Conservation (phyloP, 2,329 filamentous ascomycete genomes). For the Plectosphaerella sp. region DNA sequence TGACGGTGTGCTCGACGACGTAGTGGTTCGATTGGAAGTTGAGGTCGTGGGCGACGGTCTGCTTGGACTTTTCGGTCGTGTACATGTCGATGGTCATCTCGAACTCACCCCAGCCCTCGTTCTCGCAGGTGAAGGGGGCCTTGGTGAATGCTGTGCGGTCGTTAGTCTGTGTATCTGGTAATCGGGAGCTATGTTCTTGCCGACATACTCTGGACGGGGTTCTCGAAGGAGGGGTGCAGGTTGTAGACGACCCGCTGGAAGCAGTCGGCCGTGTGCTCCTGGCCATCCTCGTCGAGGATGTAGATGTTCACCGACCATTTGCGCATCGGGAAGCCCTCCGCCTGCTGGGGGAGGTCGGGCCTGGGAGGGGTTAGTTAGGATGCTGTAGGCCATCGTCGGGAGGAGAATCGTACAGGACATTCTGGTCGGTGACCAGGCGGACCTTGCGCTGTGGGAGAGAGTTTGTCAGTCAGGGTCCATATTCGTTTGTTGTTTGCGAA, state of each 20-base stretch:
- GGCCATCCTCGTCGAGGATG: constrained; percentile 79
- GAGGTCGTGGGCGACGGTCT: constrained; percentile 78
- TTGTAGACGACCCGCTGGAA: constrained; percentile 93
- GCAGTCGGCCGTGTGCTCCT: constrained; percentile 74
- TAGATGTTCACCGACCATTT: constrained; percentile 86
- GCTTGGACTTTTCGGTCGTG: constrained; percentile 82
- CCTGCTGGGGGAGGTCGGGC: constrained; percentile 67
- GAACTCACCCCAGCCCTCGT: constrained; percentile 98
- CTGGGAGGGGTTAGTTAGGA: constrained; percentile 37
- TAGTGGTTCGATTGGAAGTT: constrained; percentile 84
- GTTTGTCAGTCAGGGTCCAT: too few relatives aligned
- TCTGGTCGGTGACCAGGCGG: constrained; percentile 90
- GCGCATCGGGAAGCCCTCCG: constrained; percentile 88
- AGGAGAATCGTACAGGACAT: constrained; percentile 62
- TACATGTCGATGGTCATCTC: constrained; percentile 85
- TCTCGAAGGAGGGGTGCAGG: constrained; percentile 89
- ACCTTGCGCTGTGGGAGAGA: constrained; percentile 67
- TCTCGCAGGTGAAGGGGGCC: constrained; percentile 82
- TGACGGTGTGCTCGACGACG: constrained; percentile 74
- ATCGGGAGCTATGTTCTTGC: background rate
- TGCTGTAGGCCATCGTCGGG: background rate
- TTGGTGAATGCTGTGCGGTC: constrained; percentile 66
- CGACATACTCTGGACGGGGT: constrained; percentile 75
- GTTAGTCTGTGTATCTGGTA: background rate
- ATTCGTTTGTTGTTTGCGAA: too few relatives aligned